Evolutionary conservation across 495 filamentous ascomycete species (phyloP).

Genomic region (Margaritispora aquatica): DNA sequence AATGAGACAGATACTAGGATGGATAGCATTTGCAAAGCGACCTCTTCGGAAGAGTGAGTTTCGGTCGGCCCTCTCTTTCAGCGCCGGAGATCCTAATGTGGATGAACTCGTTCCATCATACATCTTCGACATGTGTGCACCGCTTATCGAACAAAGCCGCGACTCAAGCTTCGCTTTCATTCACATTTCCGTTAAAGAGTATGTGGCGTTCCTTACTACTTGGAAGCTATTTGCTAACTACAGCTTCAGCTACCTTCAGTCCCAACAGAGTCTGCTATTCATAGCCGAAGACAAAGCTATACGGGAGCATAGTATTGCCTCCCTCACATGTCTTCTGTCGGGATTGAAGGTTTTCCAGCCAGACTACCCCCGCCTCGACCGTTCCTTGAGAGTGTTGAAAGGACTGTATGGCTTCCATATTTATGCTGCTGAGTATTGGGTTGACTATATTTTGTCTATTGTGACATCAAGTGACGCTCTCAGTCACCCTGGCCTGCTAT

Average conservation of each 20-base stretch:
- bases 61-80: constrained; percentile 26
- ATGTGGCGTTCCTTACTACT: constrained; percentile 8
- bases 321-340: constrained; percentile 17
- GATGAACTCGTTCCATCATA: constrained; percentile 17
- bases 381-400: constrained; percentile 16
- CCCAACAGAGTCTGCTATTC: constrained; percentile 3
- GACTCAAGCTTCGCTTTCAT: constrained; percentile 27
- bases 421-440: constrained; percentile 27
- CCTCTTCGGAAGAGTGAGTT: constrained; percentile 26
- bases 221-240: background rate
- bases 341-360: constrained; percentile 5
- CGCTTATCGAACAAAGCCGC: constrained; percentile 24
- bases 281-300: constrained; percentile 6
- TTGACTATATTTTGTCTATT: constrained; percentile 19
- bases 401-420: constrained; percentile 26
- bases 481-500: background rate
- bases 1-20: constrained; percentile 25
- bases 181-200: constrained; percentile 30
- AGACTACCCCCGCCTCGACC: background rate
- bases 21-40: constrained; percentile 29
- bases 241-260: constrained; percentile 23
- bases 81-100: constrained; percentile 8
- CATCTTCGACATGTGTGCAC: constrained; percentile 27
- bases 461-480: background rate
- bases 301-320: constrained; percentile 18